Percentiles rank a stretch among this genome's conserved stretches.
Evolutionary conservation across 345 rosid genomes (phyloP).

Genomic region (Carallia pectinifolia): DNA sequence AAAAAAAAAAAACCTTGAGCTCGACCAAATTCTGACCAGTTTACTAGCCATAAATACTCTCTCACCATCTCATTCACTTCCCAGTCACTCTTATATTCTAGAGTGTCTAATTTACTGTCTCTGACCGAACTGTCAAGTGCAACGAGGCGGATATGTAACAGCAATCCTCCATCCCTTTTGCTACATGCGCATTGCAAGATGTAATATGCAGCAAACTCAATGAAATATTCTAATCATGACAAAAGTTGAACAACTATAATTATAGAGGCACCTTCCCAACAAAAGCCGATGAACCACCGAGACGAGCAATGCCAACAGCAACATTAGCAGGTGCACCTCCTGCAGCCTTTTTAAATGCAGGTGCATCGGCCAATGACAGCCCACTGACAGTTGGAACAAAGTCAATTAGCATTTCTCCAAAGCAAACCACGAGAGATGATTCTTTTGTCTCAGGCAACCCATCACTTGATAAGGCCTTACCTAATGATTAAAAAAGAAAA

Average conservation of each 20-base stretch:
- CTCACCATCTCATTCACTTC: not conserved
- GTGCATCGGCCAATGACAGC: constrained; percentile 82
- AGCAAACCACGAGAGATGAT: constrained; percentile 71
- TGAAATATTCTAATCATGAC: not conserved
- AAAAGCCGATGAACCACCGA: constrained; percentile 90
- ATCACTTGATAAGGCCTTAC: constrained; percentile 52
- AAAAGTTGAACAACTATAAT: not conserved
- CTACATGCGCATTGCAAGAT: not conserved
- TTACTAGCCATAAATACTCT: not conserved
- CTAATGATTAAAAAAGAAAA: constrained; percentile 27
- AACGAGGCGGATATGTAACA: not conserved
- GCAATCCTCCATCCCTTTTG: not conserved
- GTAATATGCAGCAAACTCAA: not conserved
- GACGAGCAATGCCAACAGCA: constrained; percentile 90
- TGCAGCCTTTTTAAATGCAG: constrained; percentile 88
- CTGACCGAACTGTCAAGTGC: not conserved
- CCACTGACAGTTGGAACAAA: constrained; percentile 85
- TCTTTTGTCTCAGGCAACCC: constrained; percentile 46
- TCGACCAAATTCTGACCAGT: not conserved
- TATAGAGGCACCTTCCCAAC: constrained; percentile 67
- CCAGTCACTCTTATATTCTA: not conserved
- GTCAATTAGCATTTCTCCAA: constrained; percentile 95
- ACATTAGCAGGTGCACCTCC: constrained; percentile 99
- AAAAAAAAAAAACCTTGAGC: no score
- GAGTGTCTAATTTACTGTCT: not conserved